phyloP scores from a whole-genome alignment of 106 monocot species.

The Cymbidium sinense region DNA sequence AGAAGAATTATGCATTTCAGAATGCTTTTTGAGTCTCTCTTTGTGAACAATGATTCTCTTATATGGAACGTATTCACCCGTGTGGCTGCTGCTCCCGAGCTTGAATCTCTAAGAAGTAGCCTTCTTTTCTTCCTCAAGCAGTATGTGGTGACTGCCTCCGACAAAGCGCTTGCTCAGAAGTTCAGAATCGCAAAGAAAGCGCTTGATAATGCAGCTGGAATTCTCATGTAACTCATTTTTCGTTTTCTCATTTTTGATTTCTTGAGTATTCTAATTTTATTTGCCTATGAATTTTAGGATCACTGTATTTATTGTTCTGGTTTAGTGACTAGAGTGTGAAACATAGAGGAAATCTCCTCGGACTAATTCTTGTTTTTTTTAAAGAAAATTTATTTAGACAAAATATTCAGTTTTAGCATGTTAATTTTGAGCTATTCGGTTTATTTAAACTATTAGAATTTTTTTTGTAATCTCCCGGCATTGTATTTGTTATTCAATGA shows the following conservation, averaged over 20 bases:
- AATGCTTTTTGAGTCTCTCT: conserved; percentile 60
- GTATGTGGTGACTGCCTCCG: conserved; percentile 29
- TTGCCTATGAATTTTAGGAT: not conserved
- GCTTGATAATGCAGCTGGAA: conserved; percentile 63
- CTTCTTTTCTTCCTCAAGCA: conserved; percentile 65
- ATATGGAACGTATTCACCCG: conserved; percentile 87
- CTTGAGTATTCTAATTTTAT: not conserved
- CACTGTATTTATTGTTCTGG: too few species aligned
- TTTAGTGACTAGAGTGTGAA: too few species aligned
- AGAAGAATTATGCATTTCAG: conserved; percentile 72
- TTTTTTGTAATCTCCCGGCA: too few species aligned
- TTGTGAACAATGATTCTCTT: conserved; percentile 24
- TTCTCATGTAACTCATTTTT: conserved; percentile 47
- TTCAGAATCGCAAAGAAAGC: conserved; percentile 65
- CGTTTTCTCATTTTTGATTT: not conserved
- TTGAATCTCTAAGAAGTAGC: conserved; percentile 42
- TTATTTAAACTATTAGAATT: too few species aligned
- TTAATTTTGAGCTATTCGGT: too few species aligned
- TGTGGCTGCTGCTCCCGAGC: conserved; percentile 50
- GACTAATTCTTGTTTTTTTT: too few species aligned
- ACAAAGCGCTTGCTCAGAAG: conserved; percentile 24
- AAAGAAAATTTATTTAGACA: too few species aligned
- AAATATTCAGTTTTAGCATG: too few species aligned
- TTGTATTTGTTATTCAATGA: too few species aligned
- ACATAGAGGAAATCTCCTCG: too few species aligned